A percentile compares a stretch with the other conserved stretches of the same genome.
Evolutionary conservation across 2,329 filamentous ascomycete genomes (phyloP).

Genomic region (Penicillium sp.): DNA sequence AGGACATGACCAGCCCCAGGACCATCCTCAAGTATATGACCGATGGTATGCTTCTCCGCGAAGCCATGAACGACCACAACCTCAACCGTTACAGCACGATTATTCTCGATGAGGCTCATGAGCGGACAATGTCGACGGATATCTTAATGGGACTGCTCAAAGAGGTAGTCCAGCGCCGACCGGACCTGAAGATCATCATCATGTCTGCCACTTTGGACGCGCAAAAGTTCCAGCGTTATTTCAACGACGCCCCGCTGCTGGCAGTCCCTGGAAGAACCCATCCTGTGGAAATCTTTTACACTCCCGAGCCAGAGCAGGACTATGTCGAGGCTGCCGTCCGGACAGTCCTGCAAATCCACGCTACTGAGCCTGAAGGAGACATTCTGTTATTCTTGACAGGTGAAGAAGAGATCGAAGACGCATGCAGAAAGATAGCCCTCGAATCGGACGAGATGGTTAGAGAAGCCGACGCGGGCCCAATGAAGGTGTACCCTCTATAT

Average conservation of each 20-base stretch:
- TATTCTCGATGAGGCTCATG: constrained; percentile 97
- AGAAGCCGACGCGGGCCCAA: constrained; percentile 85
- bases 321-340: constrained; percentile 94
- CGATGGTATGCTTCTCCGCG: constrained; percentile 94
- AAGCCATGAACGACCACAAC: constrained; percentile 93
- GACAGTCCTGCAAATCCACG: constrained; percentile 95
- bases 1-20: constrained; percentile 83
- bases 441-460: constrained; percentile 88
- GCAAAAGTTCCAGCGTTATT: constrained; percentile 96
- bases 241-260: constrained; percentile 87
- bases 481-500: constrained; percentile 90
- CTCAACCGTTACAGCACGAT: constrained; percentile 93
- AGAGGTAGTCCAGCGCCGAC: constrained; percentile 73
- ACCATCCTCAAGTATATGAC: constrained; percentile 99
- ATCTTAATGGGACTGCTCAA: constrained; percentile 96
- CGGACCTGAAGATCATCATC: constrained; percentile 96
- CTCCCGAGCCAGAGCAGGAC: constrained; percentile 89
- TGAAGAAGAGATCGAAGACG: constrained; percentile 98
- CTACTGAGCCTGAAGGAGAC: constrained; percentile 86
- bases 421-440: constrained; percentile 82
- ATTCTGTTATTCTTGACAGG: constrained; percentile 93
- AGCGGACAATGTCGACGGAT: constrained; percentile 93
- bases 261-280: constrained; percentile 93
- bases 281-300: constrained; percentile 98
- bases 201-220: constrained; percentile 98